Conservation (phyloP, 2,329 filamentous ascomycete genomes). For the Zalaria obscura region DNA sequence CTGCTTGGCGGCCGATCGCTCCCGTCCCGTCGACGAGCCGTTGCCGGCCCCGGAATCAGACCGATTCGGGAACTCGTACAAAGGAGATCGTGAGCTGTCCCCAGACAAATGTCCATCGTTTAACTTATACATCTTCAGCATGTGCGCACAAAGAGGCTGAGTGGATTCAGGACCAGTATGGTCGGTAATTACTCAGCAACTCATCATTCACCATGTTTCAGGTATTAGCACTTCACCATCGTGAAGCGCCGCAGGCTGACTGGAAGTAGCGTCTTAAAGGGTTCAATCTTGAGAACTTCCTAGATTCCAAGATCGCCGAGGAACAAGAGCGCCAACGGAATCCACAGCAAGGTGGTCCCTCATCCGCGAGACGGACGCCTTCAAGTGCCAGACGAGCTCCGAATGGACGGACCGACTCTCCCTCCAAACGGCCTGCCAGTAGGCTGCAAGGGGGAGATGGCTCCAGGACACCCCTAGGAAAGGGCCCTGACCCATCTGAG, state of each 20-base stretch:
- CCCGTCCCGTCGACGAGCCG: too few relatives aligned
- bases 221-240: not conserved
- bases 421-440: conserved; percentile 13
- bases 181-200: too few relatives aligned
- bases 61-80: too few relatives aligned
- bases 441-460: conserved; percentile 19
- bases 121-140: too few relatives aligned
- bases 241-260: not conserved
- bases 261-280: conserved; percentile 16
- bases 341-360: conserved; percentile 17
- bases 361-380: conserved; percentile 22
- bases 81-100: too few relatives aligned
- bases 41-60: too few relatives aligned
- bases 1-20: too few relatives aligned
- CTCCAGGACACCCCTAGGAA: conserved; percentile 31
- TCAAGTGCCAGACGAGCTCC: conserved; percentile 24
- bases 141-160: too few relatives aligned
- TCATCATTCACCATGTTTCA: not conserved
- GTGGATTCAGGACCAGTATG: too few relatives aligned
- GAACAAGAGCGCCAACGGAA: conserved; percentile 35
- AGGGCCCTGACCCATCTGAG: conserved; percentile 66
- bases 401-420: conserved; percentile 20
- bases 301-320: conserved; percentile 38
- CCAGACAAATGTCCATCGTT: too few relatives aligned
- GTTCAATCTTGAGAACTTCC: conserved; percentile 21